These are phyloP conservation scores for Miscanthus sacchariflorus DNA, from an alignment of 202 grass and related monocot genomes.

Conservation along the genomic window DNA sequence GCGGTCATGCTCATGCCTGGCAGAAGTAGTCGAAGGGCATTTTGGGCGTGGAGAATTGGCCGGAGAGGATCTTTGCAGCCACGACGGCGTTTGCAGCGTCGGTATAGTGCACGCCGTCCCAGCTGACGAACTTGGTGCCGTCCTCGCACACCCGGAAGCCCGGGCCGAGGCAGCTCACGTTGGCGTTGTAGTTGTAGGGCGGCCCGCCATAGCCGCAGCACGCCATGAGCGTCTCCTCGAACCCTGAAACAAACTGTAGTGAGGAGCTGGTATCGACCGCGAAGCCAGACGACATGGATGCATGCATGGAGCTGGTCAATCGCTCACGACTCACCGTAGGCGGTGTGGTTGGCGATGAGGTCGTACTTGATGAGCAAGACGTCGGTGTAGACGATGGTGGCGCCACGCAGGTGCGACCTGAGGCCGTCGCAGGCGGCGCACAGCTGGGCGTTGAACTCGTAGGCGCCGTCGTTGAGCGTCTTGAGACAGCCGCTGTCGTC, in stretches of 20 bases:
- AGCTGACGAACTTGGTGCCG: constrained; percentile 70
- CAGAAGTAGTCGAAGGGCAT: constrained; percentile 73
- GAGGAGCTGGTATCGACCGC: background rate
- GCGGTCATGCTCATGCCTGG: constrained; percentile 2
- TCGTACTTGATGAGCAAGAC: constrained; percentile 84
- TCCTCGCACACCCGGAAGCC: constrained; percentile 61
- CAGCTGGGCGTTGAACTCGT: constrained; percentile 71
- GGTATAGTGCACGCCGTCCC: constrained; percentile 93
- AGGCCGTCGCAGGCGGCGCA: constrained; percentile 52
- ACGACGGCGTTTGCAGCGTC: constrained; percentile 73
- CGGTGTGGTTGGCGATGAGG: constrained; percentile 69
- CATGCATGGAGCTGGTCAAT: no score
- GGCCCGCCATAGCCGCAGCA: constrained; percentile 83
- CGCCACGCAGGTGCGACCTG: constrained; percentile 53
- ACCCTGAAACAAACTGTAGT: constrained; percentile 45
- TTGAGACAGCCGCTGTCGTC: constrained; percentile 68
- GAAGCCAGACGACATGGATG: background rate
- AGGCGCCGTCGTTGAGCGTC: constrained; percentile 55
- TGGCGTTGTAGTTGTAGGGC: constrained; percentile 77
- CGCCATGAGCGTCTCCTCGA: constrained; percentile 74
- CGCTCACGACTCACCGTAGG: constrained; percentile 40
- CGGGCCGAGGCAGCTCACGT: constrained; percentile 54
- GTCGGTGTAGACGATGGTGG: constrained; percentile 72
- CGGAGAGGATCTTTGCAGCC: constrained; percentile 66
- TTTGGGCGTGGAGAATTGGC: constrained; percentile 65